Conservation (phyloP, 306 rosid genomes). For the Malus sylvestris region DNA sequence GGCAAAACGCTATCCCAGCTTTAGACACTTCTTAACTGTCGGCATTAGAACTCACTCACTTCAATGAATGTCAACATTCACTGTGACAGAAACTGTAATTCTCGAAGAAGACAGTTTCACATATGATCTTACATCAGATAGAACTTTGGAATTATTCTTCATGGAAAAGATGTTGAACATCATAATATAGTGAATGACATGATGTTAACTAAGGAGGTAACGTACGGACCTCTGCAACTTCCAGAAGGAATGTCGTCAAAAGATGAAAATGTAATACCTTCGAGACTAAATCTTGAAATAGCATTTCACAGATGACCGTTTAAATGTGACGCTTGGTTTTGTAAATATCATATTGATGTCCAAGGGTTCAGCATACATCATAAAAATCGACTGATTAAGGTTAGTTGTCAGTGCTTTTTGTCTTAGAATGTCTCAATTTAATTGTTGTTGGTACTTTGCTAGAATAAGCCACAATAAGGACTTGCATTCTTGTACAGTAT, state of each 20-base stretch:
- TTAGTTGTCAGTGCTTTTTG: background rate
- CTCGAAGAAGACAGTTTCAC: background rate
- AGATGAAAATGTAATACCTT: slow-evolving; percentile 47
- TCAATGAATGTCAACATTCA: background rate
- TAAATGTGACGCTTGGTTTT: slow-evolving; percentile 72
- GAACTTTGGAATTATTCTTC: slow-evolving; percentile 71
- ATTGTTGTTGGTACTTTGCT: background rate
- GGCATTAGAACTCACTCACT: slow-evolving; percentile 33
- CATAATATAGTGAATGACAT: slow-evolving; percentile 84
- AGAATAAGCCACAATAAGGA: background rate
- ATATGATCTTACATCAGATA: background rate
- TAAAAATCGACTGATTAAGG: slow-evolving; percentile 94
- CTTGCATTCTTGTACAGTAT: background rate
- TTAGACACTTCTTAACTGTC: slow-evolving; percentile 79
- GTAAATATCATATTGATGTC: slow-evolving; percentile 86
- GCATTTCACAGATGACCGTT: slow-evolving; percentile 56
- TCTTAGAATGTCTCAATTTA: background rate
- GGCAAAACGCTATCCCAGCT: slow-evolving; percentile 73
- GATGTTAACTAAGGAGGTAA: slow-evolving; percentile 70
- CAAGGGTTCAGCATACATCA: slow-evolving; percentile 90
- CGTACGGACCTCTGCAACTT: slow-evolving; percentile 57
- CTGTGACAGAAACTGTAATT: background rate
- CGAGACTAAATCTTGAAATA: background rate
- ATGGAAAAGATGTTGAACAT: slow-evolving; percentile 72
- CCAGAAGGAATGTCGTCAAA: slow-evolving; percentile 45